A percentile compares a stretch with the other conserved stretches of the same genome.
Evolutionary conservation across 495 filamentous ascomycete genomes (phyloP).

Genomic region (Neurospora sp.): DNA sequence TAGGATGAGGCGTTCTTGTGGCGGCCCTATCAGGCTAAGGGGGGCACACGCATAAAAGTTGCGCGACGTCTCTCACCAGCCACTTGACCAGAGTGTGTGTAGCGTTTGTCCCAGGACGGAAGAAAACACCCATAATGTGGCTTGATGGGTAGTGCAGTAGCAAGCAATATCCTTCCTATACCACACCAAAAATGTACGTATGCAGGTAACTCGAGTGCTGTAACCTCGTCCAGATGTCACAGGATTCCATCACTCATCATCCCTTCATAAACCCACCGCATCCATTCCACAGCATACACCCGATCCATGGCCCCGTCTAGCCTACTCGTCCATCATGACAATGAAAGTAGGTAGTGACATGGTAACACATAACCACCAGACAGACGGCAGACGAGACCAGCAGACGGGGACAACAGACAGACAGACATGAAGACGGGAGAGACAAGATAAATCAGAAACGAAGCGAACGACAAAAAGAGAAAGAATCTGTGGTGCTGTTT

Average conservation of each 20-base stretch:
- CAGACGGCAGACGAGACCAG: neutral
- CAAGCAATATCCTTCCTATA: neutral
- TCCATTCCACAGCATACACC: neutral
- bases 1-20: neutral
- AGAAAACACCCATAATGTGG: neutral
- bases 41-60: neutral
- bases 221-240: neutral
- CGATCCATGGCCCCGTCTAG: neutral
- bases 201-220: neutral
- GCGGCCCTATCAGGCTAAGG: neutral
- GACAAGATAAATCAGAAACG: neutral
- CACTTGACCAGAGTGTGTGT: neutral
- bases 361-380: neutral
- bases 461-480: neutral
- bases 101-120: neutral
- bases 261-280: neutral
- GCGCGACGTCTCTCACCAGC: neutral
- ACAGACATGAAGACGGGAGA: neutral
- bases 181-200: neutral
- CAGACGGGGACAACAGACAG: neutral
- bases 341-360: neutral
- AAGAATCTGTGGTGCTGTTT: neutral
- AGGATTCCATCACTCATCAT: neutral
- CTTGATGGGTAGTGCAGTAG: neutral
- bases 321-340: neutral